Evolutionary conservation across 2,329 filamentous ascomycete genomes (phyloP), one percentile per base, ranked within the genome.

Genomic region (Xylariales sp.): DNA sequence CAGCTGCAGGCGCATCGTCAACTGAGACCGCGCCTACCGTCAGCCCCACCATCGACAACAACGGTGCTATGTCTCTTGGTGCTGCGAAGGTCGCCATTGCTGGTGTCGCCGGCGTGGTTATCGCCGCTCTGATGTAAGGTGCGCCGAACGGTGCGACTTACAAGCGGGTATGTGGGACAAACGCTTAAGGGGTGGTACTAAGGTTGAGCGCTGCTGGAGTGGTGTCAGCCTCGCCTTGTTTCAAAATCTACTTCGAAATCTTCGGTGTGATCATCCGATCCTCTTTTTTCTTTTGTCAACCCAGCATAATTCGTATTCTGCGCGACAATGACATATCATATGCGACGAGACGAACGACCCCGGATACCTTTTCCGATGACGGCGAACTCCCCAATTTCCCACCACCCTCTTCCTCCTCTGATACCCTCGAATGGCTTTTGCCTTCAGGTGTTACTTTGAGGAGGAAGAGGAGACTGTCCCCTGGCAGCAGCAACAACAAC

Each of bases 101-200:
- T n/a, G 74, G 70, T 38, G 53, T 75, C 33, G 68, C 68, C 31
- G 74, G 72, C 40, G 66, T 76, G 50, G 54, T 73, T n/a, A 65
- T 65, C 34, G 68, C 68, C 12, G 71, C 66, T n/a, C 48, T 80
- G 43, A 59, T 80, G 56, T 80, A 75, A 67, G 43, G 29, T 39
- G 46, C 41, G 40, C 45, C 41, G 19, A 22, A 15, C 21, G 21
- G 48, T 29, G 40, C 44, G 39, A 39, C 42, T 42, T 42, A 47
- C 33, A 25, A 25, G 41, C 38, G 38, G 28, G 20, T 16, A n/a
- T 38, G 29, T 37, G 15, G n/a, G 31, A 38, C 16, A 15, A 21
- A 15, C 16, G 21, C 18, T 36, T 21, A 21, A 25, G 29, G 20
- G 28, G 21, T 21, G 27, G 28, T 32, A 39, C 40, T 37, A 35